Conservation (phyloP, 495 filamentous ascomycete species). For the Melanomma pulvis-pyrius region DNA sequence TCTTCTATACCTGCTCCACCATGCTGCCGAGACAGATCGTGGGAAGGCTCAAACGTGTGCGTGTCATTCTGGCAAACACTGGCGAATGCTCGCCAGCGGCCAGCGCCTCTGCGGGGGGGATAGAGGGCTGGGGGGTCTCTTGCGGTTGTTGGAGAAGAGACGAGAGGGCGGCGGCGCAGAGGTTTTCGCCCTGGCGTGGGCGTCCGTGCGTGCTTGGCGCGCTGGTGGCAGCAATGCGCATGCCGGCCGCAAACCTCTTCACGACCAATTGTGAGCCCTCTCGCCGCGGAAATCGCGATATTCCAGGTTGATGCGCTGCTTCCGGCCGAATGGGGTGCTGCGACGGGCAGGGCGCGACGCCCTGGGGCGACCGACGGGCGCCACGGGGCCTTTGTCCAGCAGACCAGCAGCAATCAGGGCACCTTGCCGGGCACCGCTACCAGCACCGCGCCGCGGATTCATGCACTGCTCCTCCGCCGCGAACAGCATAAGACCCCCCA, state of each 20-base stretch:
- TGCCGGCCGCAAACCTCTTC: slow-evolving; percentile 7
- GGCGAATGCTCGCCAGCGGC: slow-evolving; percentile 25
- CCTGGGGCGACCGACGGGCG: background rate
- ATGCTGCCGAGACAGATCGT: slow-evolving; percentile 25
- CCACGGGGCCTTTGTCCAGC: slow-evolving; percentile 5
- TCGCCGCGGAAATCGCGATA: slow-evolving; percentile 7
- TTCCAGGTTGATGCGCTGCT: slow-evolving; percentile 27
- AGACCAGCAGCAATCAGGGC: background rate
- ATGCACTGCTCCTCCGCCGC: slow-evolving; percentile 9
- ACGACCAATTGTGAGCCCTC: slow-evolving; percentile 17
- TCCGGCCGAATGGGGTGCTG: slow-evolving; percentile 26
- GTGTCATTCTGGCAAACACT: slow-evolving; percentile 34
- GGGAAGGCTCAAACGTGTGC: slow-evolving; percentile 39
- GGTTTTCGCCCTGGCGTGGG: slow-evolving; percentile 19
- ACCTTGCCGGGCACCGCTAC: slow-evolving; percentile 15
- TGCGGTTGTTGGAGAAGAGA: slow-evolving; percentile 30
- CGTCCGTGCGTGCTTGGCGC: slow-evolving; percentile 3
- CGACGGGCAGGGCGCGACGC: background rate
- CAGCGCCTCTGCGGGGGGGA: slow-evolving; percentile 21
- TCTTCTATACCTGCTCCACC: slow-evolving; percentile 29
- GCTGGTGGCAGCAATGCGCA: background rate
- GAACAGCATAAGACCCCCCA: slow-evolving; percentile 2
- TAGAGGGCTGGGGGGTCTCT: slow-evolving; percentile 36
- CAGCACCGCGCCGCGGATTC: slow-evolving; percentile 12
- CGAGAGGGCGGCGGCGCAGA: background rate